Base-by-base conservation (phyloP, 2,329 filamentous ascomycete species). In the Capronia coronata region DNA sequence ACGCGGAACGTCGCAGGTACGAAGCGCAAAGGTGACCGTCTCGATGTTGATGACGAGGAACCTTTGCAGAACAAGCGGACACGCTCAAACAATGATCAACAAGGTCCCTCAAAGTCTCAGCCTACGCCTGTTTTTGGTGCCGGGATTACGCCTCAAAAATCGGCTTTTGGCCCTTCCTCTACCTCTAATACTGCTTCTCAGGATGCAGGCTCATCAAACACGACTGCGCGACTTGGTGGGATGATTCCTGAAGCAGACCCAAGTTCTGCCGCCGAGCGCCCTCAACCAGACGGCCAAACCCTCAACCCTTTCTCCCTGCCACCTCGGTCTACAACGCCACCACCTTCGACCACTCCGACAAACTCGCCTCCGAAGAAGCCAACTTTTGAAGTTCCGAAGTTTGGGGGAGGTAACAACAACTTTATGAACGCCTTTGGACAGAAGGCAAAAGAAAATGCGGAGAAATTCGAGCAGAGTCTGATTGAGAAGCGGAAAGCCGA, bases 401-500 rank as follows among this genome's bases (percentile, higher is more conserved):
- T 69, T 47, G 61, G 61, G 34, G 50, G 57, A 43, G 59, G 58
- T 43, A 48, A 50, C 10, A 59, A 59, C 4, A 64, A 70, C 49
- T 74, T 74, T 57, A 61, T 72, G 45, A 63, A 64, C 14, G 64
- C 72, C 6, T 75, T 75, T 53, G 65, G 66, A 40, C 56, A 64
- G 25, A 51, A 64, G 46, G 64, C 57, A 22, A 52, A 66, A 21
- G 55, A 55, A 29, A 61, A 63, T 45, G 66, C 72, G 4, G 66
- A 68, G 16, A 64, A 69, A 43, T 62, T 64, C 25, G 67, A 68
- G 41, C 68, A 70, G 38, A 66, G 69, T 40, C 71, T 70, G 39
- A 71, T 69, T 49, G 67, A 65, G 47, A 73, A 73, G 61, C 70
- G 72, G 43, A 75, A 74, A 61, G 71, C 67, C 2, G 72, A 75